Percentiles rank a stretch among this genome's conserved stretches.
phyloP scores from a whole-genome alignment of 1,284 basidiomycete species.

The Pterulicium gracile region DNA sequence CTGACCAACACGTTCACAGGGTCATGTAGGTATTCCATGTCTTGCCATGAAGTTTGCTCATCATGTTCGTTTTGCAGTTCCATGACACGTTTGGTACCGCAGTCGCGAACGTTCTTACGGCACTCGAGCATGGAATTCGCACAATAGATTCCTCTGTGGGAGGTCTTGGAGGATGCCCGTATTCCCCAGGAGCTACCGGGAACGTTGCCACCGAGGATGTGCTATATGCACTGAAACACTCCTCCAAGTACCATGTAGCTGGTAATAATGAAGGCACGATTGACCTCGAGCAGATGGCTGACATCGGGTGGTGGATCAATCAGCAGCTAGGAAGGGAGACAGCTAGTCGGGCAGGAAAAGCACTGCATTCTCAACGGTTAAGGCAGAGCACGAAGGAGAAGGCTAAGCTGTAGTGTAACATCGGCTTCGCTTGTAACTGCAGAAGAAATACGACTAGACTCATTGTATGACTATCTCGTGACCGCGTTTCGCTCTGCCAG shows the following conservation, averaged over 20 bases:
- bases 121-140: conserved; percentile 54
- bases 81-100: conserved; percentile 90
- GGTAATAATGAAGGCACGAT: conserved; percentile 32
- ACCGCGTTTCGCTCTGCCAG: too few relatives aligned
- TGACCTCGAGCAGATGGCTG: conserved; percentile 56
- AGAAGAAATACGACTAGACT: too few relatives aligned
- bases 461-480: too few relatives aligned
- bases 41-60: background rate
- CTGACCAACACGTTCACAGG: conserved; percentile 21
- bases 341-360: conserved; percentile 73
- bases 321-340: conserved; percentile 55
- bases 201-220: conserved; percentile 90
- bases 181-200: conserved; percentile 91
- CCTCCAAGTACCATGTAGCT: conserved; percentile 57
- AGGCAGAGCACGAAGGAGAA: conserved; percentile 19
- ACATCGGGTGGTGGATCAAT: conserved; percentile 78
- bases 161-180: conserved; percentile 91
- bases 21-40: conserved; percentile 35
- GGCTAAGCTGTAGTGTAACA: background rate
- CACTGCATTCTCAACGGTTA: conserved; percentile 48
- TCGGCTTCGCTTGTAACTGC: too few relatives aligned
- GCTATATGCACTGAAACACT: conserved; percentile 66
- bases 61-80: conserved; percentile 38
- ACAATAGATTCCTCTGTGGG: conserved; percentile 71
- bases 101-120: conserved; percentile 58